phyloP scores from a whole-genome alignment of 208 protist species.

The Phytomonas francai region DNA sequence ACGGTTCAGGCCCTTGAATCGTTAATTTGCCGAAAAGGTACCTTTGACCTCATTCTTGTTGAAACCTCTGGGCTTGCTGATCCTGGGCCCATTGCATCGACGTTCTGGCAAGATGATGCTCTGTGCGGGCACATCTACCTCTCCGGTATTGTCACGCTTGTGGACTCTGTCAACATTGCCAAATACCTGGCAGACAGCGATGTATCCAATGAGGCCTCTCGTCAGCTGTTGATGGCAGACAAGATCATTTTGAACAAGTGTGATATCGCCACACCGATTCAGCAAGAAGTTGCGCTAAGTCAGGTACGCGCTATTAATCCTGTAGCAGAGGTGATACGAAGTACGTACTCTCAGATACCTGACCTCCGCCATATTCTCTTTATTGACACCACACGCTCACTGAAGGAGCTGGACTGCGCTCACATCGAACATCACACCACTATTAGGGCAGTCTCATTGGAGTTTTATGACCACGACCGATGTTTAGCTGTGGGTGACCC shows the following conservation, averaged over 20 bases:
- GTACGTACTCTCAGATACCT: conserved; percentile 41
- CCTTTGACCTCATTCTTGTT: conserved; percentile 88
- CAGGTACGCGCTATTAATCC: conserved; percentile 62
- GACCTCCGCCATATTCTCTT: conserved; percentile 69
- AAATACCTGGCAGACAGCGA: conserved; percentile 65
- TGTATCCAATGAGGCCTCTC: conserved; percentile 52
- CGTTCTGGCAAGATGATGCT: conserved; percentile 93
- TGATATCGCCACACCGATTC: conserved; percentile 67
- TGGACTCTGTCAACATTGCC: conserved; percentile 84
- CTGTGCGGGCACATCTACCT: conserved; percentile 76
- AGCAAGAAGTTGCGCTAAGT: conserved; percentile 33
- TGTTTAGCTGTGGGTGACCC: conserved; percentile 32
- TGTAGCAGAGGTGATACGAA: conserved; percentile 40
- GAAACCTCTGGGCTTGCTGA: conserved; percentile 90
- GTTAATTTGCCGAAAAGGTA: conserved; percentile 75
- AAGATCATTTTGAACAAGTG: conserved; percentile 94
- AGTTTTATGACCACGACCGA: conserved; percentile 38
- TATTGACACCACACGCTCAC: conserved; percentile 62
- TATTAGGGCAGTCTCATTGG: conserved; percentile 65
- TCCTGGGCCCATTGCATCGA: conserved; percentile 87
- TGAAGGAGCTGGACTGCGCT: conserved; percentile 10
- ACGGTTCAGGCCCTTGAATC: conserved; percentile 80
- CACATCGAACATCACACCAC: conserved; percentile 21
- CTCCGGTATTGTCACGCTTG: conserved; percentile 84
- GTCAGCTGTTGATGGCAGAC: conserved; percentile 92